phyloP scores from a whole-genome alignment of 2,329 filamentous ascomycete species.

The Scortechinia acanthostroma region DNA sequence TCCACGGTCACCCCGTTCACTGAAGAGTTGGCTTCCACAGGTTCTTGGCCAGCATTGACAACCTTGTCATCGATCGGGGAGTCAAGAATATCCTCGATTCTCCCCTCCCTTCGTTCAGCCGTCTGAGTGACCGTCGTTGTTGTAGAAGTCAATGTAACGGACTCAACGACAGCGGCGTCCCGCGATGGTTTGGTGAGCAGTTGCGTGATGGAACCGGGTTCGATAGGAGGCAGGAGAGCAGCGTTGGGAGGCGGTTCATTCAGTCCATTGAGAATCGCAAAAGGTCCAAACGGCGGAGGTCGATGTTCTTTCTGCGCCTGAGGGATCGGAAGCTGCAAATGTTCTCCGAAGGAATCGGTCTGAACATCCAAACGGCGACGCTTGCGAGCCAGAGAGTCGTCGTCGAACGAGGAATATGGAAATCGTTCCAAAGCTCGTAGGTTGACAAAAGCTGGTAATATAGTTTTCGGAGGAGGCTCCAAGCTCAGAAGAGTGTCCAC shows the following conservation, averaged over 20 bases:
- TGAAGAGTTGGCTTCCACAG: neutral
- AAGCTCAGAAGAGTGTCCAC: conserved; percentile 17
- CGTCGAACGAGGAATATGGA: conserved; percentile 19
- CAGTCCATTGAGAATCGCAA: conserved; percentile 45
- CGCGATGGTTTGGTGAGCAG: neutral
- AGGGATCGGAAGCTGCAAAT: conserved; percentile 35
- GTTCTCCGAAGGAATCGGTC: conserved; percentile 27
- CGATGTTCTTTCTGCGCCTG: conserved; percentile 28
- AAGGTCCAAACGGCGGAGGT: conserved; percentile 29
- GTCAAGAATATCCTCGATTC: conserved; percentile 22
- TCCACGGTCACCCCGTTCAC: neutral
- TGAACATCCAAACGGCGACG: conserved; percentile 29
- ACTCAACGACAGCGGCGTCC: neutral
- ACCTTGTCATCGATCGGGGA: conserved; percentile 13
- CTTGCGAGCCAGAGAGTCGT: conserved; percentile 22
- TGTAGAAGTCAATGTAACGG: neutral
- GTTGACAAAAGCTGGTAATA: conserved; percentile 34
- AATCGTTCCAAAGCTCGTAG: conserved; percentile 33
- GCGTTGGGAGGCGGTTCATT: conserved; percentile 58
- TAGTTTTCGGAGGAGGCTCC: conserved; percentile 26
- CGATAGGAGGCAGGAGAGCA: conserved; percentile 52
- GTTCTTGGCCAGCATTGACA: conserved; percentile 3
- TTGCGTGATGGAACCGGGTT: conserved; percentile 24
- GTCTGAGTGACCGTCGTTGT: conserved; percentile 10
- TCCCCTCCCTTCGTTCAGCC: conserved; percentile 18